Evolutionary conservation across 177 flowering plant species (phyloP).

Genomic region (Vitis hybrid): DNA sequence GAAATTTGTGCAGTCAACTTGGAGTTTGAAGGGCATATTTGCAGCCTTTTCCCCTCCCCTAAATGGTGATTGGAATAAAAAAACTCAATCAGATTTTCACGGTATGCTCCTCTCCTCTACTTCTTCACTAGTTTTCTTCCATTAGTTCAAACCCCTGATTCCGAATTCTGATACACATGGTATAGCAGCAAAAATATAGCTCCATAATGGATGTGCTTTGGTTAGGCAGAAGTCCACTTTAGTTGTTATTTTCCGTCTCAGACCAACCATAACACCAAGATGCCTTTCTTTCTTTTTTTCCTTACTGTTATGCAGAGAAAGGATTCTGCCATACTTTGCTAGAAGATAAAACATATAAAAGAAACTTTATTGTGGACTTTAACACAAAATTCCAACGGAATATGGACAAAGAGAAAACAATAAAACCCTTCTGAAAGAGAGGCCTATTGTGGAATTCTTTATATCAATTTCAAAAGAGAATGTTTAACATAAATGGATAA

Average conservation of each 20-base stretch:
- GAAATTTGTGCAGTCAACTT: conserved; percentile 2
- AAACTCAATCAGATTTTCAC: neutral
- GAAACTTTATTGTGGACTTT: conserved; percentile 11
- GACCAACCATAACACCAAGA: conserved; percentile 4
- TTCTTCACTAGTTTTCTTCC: neutral
- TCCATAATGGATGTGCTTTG: conserved; percentile 2
- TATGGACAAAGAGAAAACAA: conserved; percentile 20
- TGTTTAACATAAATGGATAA: conserved; percentile 7
- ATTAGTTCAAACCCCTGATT: neutral
- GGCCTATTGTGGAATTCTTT: neutral
- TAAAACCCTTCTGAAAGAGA: neutral
- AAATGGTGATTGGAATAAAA: conserved; percentile 13
- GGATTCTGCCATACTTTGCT: conserved; percentile 10
- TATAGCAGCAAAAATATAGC: neutral
- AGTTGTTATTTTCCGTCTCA: conserved; percentile 9
- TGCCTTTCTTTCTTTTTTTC: neutral
- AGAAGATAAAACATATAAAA: conserved; percentile 1
- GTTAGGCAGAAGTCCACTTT: conserved; percentile 9
- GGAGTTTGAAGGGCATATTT: conserved; percentile 5
- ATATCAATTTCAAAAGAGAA: conserved; percentile 12
- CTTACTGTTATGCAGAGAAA: conserved; percentile 2
- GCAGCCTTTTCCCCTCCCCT: conserved; percentile 5
- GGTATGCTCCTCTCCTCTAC: neutral
- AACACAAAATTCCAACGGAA: conserved; percentile 14
- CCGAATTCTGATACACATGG: neutral